phyloP scores from a whole-genome alignment of 345 rosid species.

The Citrus unshiu region DNA sequence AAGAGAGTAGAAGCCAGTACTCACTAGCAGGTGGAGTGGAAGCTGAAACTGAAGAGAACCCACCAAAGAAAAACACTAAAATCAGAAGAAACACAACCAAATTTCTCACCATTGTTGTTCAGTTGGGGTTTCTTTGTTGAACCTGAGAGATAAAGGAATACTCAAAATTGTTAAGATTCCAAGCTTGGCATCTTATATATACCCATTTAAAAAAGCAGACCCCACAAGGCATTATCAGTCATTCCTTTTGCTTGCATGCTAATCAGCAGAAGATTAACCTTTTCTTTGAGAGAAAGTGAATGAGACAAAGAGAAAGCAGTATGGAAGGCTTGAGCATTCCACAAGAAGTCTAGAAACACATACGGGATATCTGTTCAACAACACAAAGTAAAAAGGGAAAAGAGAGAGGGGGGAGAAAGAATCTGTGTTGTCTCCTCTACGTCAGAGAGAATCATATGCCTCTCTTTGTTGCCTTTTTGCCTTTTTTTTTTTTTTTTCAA shows the following conservation, averaged over 20 bases:
- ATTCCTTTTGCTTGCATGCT: slow-evolving; percentile 11
- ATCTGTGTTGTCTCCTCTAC: background rate
- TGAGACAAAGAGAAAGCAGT: slow-evolving; percentile 16
- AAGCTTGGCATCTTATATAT: slow-evolving; percentile 30
- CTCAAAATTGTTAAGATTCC: slow-evolving; percentile 24
- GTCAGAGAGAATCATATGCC: slow-evolving; percentile 20
- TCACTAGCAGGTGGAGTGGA: slow-evolving; percentile 71
- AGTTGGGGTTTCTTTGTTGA: slow-evolving; percentile 7
- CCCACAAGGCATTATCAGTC: slow-evolving; percentile 15
- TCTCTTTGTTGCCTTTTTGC: background rate
- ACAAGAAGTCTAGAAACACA: background rate
- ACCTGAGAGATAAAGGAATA: slow-evolving; percentile 15
- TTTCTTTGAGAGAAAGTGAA: background rate
- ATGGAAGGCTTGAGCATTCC: slow-evolving; percentile 5
- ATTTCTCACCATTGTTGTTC: slow-evolving; percentile 36
- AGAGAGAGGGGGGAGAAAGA: background rate
- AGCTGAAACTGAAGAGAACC: slow-evolving; percentile 74
- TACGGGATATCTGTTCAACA: slow-evolving; percentile 20
- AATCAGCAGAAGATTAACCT: slow-evolving; percentile 22
- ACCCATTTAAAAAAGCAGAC: slow-evolving; percentile 20
- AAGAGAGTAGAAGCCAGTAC: slow-evolving; percentile 17
- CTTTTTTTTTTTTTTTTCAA: no score
- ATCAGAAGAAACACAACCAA: slow-evolving; percentile 40
- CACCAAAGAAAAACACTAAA: slow-evolving; percentile 37
- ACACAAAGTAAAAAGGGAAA: slow-evolving; percentile 10